These are phyloP conservation scores for Phialocephala subalpina DNA, from an alignment of 2,329 filamentous ascomycete species.

Conservation along the genomic window DNA sequence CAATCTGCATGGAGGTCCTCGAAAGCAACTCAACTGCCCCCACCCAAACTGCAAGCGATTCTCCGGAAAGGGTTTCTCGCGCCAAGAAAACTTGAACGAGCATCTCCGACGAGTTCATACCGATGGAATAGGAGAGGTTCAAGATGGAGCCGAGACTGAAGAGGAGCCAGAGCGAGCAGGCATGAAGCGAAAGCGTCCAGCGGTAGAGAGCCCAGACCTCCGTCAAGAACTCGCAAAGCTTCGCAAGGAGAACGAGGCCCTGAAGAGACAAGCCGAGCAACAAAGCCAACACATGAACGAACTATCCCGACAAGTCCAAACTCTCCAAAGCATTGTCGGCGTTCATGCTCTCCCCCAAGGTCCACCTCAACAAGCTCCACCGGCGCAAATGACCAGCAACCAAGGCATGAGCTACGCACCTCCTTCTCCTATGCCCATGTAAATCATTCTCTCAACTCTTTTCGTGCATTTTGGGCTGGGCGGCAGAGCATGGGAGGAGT, in stretches of 20 bases:
- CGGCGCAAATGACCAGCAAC: conserved; percentile 3
- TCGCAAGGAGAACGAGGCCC: conserved; percentile 69
- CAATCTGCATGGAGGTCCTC: conserved; percentile 74
- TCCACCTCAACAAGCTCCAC: conserved; percentile 9
- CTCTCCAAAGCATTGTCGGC: conserved; percentile 35
- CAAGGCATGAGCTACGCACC: too few relatives aligned
- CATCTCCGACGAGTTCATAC: conserved; percentile 91
- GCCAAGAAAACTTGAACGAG: conserved; percentile 93
- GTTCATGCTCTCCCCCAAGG: conserved; percentile 15
- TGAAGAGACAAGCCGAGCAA: conserved; percentile 58
- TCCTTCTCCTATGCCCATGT: conserved; percentile 9
- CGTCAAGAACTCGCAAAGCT: conserved; percentile 73
- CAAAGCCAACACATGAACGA: conserved; percentile 46
- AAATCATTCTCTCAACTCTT: conserved; percentile 5
- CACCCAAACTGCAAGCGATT: conserved; percentile 89
- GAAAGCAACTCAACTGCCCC: conserved; percentile 87
- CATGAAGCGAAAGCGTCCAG: conserved; percentile 51
- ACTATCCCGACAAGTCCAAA: conserved; percentile 33
- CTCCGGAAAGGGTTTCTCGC: conserved; percentile 87
- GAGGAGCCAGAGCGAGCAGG: conserved; percentile 53
- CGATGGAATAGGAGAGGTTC: conserved; percentile 47
- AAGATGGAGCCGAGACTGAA: conserved; percentile 50
- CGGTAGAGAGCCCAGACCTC: conserved; percentile 51
- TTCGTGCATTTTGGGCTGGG: conserved; percentile 6
- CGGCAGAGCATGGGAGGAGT: conserved; percentile 15